A percentile compares a stretch with the other conserved stretches of the same genome.
These are phyloP conservation scores for Arxiozyma telluris DNA, from an alignment of 1,139 yeast species.

Conservation along the genomic window DNA sequence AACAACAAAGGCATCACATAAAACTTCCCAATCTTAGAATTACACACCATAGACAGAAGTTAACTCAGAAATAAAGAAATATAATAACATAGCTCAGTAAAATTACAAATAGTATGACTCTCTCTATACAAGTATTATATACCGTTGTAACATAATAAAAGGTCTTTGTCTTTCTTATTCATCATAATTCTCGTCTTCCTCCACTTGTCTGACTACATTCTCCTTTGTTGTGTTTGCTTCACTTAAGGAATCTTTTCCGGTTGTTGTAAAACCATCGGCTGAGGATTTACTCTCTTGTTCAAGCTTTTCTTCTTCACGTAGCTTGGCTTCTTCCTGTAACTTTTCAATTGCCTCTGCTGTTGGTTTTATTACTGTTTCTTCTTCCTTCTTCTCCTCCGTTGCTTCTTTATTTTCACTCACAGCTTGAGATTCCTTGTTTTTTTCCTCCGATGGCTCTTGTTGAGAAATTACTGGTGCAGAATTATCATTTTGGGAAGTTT, in stretches of 20 bases:
- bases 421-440: background rate
- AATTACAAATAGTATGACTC: background rate
- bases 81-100: background rate
- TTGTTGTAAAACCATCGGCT: constrained; percentile 1
- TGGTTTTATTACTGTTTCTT: constrained; percentile 34
- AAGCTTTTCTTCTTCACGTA: constrained; percentile 32
- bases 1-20: background rate
- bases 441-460: background rate
- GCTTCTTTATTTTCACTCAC: background rate
- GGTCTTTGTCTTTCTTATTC: constrained; percentile 36
- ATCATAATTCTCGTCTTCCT: constrained; percentile 79
- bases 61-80: background rate
- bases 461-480: background rate
- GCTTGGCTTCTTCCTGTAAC: constrained; percentile 37
- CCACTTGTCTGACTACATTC: constrained; percentile 66
- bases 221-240: constrained; percentile 30
- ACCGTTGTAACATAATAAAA: background rate
- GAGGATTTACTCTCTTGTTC: constrained; percentile 13
- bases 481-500: background rate
- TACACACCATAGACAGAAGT: background rate
- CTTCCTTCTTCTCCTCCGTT: background rate
- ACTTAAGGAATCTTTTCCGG: constrained; percentile 4
- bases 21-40: too few relatives aligned
- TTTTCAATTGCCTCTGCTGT: constrained; percentile 36
- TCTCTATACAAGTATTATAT: background rate